A percentile compares a stretch with the other conserved stretches of the same genome.
Evolutionary conservation across 306 rosid species (phyloP).

Genomic region (Vigna nakashimae): DNA sequence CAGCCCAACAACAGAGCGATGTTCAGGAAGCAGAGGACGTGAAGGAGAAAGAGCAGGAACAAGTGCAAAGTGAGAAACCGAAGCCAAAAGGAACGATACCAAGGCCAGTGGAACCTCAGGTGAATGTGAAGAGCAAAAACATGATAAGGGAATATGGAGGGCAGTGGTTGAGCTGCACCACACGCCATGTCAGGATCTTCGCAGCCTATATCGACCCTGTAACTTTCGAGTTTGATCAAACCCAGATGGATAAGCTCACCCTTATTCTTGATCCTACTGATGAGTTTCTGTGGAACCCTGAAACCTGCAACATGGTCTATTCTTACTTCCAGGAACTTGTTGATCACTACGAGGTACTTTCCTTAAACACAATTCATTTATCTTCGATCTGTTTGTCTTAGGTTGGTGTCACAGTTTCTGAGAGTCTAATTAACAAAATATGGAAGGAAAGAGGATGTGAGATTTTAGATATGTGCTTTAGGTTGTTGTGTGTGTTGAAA

Average conservation of each 20-base stretch:
- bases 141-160: conserved; percentile 92
- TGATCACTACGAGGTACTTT: conserved; percentile 88
- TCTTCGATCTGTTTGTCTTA: not conserved
- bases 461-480: conserved; percentile 24
- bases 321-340: conserved; percentile 95
- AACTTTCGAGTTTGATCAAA: conserved; percentile 86
- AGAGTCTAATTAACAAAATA: not conserved
- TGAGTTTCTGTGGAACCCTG: conserved; percentile 89
- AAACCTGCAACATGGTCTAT: conserved; percentile 71
- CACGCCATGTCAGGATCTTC: conserved; percentile 66
- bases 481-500: conserved; percentile 26
- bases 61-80: conserved; percentile 34
- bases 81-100: conserved; percentile 58
- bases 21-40: conserved; percentile 51
- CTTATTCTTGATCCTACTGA: conserved; percentile 86
- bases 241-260: conserved; percentile 95
- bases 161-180: conserved; percentile 59
- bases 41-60: conserved; percentile 44
- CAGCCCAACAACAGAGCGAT: conserved; percentile 64
- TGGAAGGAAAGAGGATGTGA: not conserved
- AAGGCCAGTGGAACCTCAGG: conserved; percentile 85
- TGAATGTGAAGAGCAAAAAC: conserved; percentile 77
- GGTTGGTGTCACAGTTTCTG: not conserved
- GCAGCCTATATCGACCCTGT: conserved; percentile 88
- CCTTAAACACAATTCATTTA: not conserved